phyloP scores from a whole-genome alignment of 2,329 filamentous ascomycete species.

The Fusarium lyarnte region DNA sequence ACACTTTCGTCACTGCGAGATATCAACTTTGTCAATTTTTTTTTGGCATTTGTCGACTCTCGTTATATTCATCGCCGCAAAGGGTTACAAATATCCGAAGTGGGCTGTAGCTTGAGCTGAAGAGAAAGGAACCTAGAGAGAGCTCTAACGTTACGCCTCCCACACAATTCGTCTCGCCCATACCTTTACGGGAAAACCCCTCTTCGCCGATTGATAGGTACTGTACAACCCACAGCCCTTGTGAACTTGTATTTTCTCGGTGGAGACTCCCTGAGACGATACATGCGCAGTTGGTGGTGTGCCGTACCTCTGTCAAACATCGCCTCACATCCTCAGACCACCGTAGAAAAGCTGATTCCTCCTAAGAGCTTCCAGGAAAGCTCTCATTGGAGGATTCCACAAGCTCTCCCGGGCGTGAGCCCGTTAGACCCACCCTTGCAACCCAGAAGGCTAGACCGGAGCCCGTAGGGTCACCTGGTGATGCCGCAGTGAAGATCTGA shows the following conservation, averaged over 20 bases:
- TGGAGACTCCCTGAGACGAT: background rate
- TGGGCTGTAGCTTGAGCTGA: conserved; percentile 39
- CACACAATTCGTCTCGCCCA: background rate
- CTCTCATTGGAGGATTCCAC: conserved; percentile 28
- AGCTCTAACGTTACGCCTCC: conserved; percentile 6
- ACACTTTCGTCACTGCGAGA: background rate
- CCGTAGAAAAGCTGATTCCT: conserved; percentile 2
- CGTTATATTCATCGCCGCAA: conserved; percentile 1
- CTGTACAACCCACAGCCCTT: conserved; percentile 18
- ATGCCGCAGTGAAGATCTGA: conserved; percentile 1
- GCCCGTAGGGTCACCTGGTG: conserved; percentile 7
- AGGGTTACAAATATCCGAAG: conserved; percentile 21
- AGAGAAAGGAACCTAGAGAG: conserved; percentile 9
- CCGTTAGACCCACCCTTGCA: conserved; percentile 24
- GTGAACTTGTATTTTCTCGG: conserved; percentile 17
- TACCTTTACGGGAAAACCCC: conserved; percentile 6
- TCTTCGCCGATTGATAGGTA: background rate
- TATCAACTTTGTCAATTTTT: background rate
- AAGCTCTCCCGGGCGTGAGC: conserved; percentile 19
- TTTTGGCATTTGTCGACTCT: background rate
- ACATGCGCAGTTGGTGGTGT: conserved; percentile 14
- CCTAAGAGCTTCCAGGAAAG: conserved; percentile 17
- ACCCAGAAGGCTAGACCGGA: conserved; percentile 8
- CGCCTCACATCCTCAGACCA: conserved; percentile 32
- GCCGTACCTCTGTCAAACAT: conserved; percentile 13